phyloP scores from a whole-genome alignment of 208 protist genomes.

The Acanthamoeba triangularis region DNA sequence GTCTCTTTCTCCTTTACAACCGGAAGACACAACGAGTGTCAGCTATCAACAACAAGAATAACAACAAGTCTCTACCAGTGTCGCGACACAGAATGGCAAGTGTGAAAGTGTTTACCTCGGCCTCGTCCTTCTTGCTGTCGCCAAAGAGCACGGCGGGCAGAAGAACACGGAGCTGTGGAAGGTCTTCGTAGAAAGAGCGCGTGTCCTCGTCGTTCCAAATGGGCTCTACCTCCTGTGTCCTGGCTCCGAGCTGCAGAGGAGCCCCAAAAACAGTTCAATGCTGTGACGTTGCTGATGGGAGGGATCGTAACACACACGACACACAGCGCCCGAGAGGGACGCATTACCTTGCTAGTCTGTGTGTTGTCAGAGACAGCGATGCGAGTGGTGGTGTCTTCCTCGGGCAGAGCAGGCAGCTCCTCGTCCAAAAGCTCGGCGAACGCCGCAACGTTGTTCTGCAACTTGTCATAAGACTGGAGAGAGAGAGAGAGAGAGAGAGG shows the following conservation, averaged over 20 bases:
- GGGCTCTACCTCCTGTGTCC: conserved; percentile 57
- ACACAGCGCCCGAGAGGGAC: background rate
- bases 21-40: background rate
- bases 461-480: conserved; percentile 81
- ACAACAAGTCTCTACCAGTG: background rate
- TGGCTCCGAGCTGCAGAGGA: background rate
- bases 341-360: background rate
- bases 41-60: background rate
- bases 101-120: background rate
- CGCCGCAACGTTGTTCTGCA: conserved; percentile 78
- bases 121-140: conserved; percentile 69
- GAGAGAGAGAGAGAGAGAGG: background rate
- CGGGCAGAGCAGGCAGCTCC: conserved; percentile 77
- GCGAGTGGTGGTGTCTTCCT: conserved; percentile 78
- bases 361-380: conserved; percentile 41
- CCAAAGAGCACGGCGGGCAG: conserved; percentile 77
- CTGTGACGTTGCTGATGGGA: background rate
- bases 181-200: conserved; percentile 84
- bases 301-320: background rate
- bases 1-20: conserved; percentile 21
- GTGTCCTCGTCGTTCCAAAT: conserved; percentile 83
- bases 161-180: conserved; percentile 74
- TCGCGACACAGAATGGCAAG: background rate
- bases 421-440: conserved; percentile 77
- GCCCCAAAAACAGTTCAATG: background rate